Percentiles rank a stretch among this genome's conserved stretches.
Evolutionary conservation across 2,329 filamentous ascomycete genomes (phyloP).

Genomic region (Paramyrothecium sp.): DNA sequence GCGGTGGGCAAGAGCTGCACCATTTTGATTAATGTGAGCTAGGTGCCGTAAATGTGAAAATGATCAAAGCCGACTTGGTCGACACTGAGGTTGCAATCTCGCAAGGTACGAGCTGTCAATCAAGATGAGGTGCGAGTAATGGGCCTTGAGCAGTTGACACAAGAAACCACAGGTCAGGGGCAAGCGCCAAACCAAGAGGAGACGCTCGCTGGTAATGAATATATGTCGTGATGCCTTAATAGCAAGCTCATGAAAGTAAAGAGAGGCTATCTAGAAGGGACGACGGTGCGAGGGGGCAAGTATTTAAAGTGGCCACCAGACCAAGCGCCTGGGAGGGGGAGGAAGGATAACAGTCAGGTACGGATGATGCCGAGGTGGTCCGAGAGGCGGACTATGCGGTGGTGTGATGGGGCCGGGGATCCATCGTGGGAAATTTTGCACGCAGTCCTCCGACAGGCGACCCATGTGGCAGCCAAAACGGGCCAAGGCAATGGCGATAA

Average conservation of each 20-base stretch:
- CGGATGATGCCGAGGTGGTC: not conserved
- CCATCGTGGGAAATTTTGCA: slow-evolving; percentile 8
- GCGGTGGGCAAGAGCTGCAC: slow-evolving; percentile 29
- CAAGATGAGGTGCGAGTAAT: no score
- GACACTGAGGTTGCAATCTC: no score
- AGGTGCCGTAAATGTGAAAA: not conserved
- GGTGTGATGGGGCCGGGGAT: slow-evolving; percentile 1
- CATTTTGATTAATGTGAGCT: slow-evolving; percentile 17
- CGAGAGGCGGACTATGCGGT: not conserved
- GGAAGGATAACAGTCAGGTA: not conserved
- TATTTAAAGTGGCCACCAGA: not conserved
- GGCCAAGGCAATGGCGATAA: slow-evolving; percentile 1
- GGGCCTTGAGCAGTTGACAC: not conserved
- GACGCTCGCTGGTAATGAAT: not conserved
- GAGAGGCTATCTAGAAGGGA: not conserved
- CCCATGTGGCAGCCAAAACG: not conserved
- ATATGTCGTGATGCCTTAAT: not conserved
- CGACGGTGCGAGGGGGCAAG: not conserved
- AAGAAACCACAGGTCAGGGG: not conserved
- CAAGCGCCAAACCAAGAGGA: not conserved
- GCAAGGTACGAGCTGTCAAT: no score
- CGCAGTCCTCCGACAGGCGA: not conserved
- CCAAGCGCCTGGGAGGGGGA: not conserved
- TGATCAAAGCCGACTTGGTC: not conserved
- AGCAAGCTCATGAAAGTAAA: not conserved